phyloP scores from a whole-genome alignment of 768 basidiomycete genomes.

The Kwoniella europaea region DNA sequence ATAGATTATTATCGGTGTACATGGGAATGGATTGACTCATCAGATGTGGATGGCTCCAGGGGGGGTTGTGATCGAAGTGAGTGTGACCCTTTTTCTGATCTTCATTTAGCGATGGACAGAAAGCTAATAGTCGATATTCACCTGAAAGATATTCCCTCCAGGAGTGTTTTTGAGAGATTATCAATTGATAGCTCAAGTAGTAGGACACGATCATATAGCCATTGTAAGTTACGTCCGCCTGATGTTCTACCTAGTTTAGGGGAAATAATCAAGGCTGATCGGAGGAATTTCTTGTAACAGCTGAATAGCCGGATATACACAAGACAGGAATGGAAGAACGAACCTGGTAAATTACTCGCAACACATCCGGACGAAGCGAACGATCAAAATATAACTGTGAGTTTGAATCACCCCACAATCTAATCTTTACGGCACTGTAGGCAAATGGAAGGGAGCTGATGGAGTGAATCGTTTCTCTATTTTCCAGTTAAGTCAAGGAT shows the following conservation, averaged over 20 bases:
- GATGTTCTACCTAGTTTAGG: too few relatives aligned
- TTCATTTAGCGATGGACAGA: too few relatives aligned
- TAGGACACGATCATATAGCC: slow-evolving; percentile 30
- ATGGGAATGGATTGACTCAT: slow-evolving; percentile 44
- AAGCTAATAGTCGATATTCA: not conserved
- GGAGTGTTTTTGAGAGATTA: slow-evolving; percentile 34
- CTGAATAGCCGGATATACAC: slow-evolving; percentile 7
- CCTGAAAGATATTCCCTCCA: not conserved
- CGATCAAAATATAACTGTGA: slow-evolving; percentile 2
- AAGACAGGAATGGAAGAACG: slow-evolving; percentile 5
- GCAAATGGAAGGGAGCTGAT: not conserved
- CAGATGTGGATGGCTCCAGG: slow-evolving; percentile 36
- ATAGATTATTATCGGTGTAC: slow-evolving; percentile 42
- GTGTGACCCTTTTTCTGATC: not conserved
- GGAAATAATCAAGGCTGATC: not conserved
- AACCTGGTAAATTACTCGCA: slow-evolving; percentile 7
- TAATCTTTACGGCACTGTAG: too few relatives aligned
- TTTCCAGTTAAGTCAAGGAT: not conserved
- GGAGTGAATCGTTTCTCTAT: not conserved
- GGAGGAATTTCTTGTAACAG: not conserved
- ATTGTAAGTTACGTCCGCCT: slow-evolving; percentile 21
- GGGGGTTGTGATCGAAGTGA: slow-evolving; percentile 34
- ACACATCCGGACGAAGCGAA: slow-evolving; percentile 1
- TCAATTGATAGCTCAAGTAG: slow-evolving; percentile 28
- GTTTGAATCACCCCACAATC: not conserved